These are phyloP conservation scores for Rhipidocladum racemiflorum DNA, from an alignment of 176 grass and related monocot genomes.

Conservation along the genomic window DNA sequence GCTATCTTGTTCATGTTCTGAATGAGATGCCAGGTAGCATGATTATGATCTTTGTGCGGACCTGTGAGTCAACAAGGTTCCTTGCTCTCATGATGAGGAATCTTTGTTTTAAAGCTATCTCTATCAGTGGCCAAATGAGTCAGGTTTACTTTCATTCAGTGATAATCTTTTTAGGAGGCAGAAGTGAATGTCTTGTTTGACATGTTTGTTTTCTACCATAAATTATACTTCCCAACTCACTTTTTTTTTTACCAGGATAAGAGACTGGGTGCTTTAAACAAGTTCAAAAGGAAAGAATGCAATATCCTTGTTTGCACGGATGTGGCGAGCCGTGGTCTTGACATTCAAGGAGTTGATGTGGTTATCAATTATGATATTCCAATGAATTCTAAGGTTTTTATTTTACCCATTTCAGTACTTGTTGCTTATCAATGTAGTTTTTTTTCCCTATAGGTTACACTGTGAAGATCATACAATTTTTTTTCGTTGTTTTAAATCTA, in stretches of 20 bases:
- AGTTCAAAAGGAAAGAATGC: slow-evolving; percentile 76
- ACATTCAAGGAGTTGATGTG: slow-evolving; percentile 85
- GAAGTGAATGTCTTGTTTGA: not conserved
- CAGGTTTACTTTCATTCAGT: slow-evolving; percentile 46
- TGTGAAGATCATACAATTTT: not conserved
- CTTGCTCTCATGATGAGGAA: slow-evolving; percentile 68
- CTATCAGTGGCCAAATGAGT: slow-evolving; percentile 91
- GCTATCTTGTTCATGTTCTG: slow-evolving; percentile 85
- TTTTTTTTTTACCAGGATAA: slow-evolving; percentile 54
- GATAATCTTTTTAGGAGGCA: not conserved
- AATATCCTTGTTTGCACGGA: slow-evolving; percentile 88
- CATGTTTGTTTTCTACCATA: not conserved
- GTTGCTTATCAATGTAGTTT: not conserved
- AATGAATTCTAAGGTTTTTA: slow-evolving; percentile 74
- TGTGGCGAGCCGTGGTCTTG: slow-evolving; percentile 93
- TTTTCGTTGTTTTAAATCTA: not conserved
- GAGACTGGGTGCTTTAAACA: slow-evolving; percentile 82
- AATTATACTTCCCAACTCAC: not conserved
- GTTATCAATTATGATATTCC: slow-evolving; percentile 96
- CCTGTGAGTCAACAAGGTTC: slow-evolving; percentile 82
- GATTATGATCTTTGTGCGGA: slow-evolving; percentile 86
- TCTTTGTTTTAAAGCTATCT: slow-evolving; percentile 78
- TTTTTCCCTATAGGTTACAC: not conserved
- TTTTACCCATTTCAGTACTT: not conserved
- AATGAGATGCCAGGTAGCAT: slow-evolving; percentile 64